Evolutionary conservation across 192 early-diverging fungal genomes (phyloP).

Genomic region (Phycomyces nitens): DNA sequence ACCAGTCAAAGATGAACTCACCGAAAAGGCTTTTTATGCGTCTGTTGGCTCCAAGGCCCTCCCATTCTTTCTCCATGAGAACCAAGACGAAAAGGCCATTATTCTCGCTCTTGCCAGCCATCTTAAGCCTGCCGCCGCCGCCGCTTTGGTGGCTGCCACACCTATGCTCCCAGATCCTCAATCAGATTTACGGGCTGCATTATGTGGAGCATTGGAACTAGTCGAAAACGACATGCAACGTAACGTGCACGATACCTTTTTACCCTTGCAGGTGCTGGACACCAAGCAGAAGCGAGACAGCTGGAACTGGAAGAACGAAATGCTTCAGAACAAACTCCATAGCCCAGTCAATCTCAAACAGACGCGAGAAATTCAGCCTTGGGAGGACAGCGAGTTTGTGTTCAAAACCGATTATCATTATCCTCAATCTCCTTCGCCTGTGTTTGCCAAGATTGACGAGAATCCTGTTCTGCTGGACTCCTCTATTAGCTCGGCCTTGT

Average conservation of each 20-base stretch:
- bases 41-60: conserved; percentile 7
- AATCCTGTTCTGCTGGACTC: conserved; percentile 4
- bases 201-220: conserved; percentile 21
- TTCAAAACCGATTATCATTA: not conserved
- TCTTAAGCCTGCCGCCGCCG: not conserved
- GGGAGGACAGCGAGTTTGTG: conserved; percentile 1
- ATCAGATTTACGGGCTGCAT: conserved; percentile 17
- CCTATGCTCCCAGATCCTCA: not conserved
- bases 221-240: conserved; percentile 25
- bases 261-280: not conserved
- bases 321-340: not conserved
- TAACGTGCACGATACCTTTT: not conserved
- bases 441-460: not conserved
- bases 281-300: not conserved
- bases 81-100: conserved; percentile 14
- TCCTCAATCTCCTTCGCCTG: not conserved
- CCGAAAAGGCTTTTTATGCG: not conserved
- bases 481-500: not conserved
- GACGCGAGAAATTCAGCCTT: not conserved
- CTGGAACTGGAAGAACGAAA: conserved; percentile 13
- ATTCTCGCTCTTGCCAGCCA: conserved; percentile 3
- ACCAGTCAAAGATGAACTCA: conserved; percentile 7
- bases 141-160: not conserved
- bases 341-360: not conserved
- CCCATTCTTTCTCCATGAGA: conserved; percentile 9